Conservation (phyloP, 2,329 filamentous ascomycete species). For the Penicillium janthinellum region DNA sequence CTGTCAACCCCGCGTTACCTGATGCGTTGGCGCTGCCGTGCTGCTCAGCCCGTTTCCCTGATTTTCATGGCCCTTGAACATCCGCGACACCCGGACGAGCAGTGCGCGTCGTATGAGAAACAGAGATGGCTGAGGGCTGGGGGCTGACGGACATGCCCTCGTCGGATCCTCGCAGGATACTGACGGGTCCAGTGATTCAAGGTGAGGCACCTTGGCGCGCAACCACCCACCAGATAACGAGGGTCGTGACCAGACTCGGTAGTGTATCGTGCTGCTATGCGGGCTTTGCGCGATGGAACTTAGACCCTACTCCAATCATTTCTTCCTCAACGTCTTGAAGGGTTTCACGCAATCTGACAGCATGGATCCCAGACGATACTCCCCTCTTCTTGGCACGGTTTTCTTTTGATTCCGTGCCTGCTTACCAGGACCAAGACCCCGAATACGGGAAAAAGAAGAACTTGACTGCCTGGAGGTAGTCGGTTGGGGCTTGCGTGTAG, state of each 20-base stretch:
- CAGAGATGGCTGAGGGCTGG: neutral
- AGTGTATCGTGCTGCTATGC: slow-evolving; percentile 1
- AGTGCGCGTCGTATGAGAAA: neutral
- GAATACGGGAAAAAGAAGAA: neutral
- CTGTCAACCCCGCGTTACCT: slow-evolving; percentile 21
- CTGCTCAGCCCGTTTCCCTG: slow-evolving; percentile 19
- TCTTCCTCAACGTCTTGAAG: neutral
- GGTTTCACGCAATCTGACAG: neutral
- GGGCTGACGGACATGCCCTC: slow-evolving; percentile 3
- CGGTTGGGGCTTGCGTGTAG: neutral
- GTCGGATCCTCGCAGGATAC: neutral
- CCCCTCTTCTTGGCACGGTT: neutral
- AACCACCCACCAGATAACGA: neutral
- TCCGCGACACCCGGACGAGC: slow-evolving; percentile 14
- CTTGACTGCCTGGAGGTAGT: slow-evolving; percentile 1
- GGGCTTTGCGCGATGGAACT: neutral
- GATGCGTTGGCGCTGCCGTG: slow-evolving; percentile 26
- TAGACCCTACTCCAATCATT: neutral
- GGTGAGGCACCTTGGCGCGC: slow-evolving; percentile 1
- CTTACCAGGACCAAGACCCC: neutral
- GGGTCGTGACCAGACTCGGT: neutral
- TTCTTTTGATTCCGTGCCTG: neutral
- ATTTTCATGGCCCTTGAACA: slow-evolving; percentile 10
- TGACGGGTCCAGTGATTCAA: neutral
- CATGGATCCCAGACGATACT: neutral